Evolutionary conservation across 192 early-diverging fungal genomes (phyloP).

Genomic region (Linnemannia elongata): DNA sequence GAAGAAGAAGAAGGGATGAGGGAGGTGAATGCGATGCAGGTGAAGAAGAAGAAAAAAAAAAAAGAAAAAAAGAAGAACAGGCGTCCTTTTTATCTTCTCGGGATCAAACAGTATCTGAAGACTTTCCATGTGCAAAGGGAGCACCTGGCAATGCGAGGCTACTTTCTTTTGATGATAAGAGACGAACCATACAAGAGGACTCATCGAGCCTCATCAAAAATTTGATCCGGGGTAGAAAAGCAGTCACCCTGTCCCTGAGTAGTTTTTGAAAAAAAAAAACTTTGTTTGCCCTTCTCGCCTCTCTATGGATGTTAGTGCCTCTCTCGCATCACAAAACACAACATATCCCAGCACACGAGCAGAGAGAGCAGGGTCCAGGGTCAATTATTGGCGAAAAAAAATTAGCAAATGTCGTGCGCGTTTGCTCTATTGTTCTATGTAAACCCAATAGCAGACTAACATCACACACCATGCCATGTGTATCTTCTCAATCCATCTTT

Average conservation of each 20-base stretch:
- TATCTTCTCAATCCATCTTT: no score
- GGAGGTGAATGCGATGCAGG: not conserved
- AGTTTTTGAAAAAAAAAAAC: not conserved
- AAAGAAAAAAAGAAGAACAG: not conserved
- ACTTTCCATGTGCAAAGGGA: conserved; percentile 6
- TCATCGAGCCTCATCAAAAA: not conserved
- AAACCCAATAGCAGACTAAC: no score
- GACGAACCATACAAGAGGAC: not conserved
- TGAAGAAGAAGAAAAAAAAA: not conserved
- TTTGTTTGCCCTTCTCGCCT: no score
- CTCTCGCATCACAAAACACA: not conserved
- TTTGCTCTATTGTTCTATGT: not conserved
- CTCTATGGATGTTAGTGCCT: not conserved
- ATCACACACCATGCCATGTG: no score
- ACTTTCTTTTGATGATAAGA: not conserved
- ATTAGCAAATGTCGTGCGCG: not conserved
- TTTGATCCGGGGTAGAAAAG: conserved; percentile 4
- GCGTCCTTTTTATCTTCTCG: not conserved
- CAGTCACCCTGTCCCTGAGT: not conserved
- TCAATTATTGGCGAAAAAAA: not conserved
- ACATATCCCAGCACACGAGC: not conserved
- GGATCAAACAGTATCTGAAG: not conserved
- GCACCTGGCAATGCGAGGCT: not conserved
- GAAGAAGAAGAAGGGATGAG: not conserved
- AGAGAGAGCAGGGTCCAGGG: not conserved